A percentile compares a stretch with the other conserved stretches of the same genome.
phyloP scores from a whole-genome alignment of 306 rosid genomes.

The Corylus heterophylla region DNA sequence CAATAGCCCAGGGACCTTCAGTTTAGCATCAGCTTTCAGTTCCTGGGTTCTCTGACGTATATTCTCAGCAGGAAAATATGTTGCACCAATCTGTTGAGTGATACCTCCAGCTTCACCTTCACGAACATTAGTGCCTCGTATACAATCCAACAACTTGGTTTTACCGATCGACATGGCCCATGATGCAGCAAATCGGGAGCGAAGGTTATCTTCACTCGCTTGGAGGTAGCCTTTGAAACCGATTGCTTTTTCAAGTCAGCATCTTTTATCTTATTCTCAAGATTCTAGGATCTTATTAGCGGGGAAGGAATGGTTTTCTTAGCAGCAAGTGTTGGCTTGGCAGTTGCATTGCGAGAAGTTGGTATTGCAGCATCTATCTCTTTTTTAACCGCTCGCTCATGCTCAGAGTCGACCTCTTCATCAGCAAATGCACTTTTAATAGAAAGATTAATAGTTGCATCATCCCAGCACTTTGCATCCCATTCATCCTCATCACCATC shows the following conservation, averaged over 20 bases:
- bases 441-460: conserved; percentile 61
- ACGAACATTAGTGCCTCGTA: conserved; percentile 93
- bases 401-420: conserved; percentile 81
- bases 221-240: conserved; percentile 40
- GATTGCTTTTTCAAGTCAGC: conserved; percentile 25
- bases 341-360: conserved; percentile 36
- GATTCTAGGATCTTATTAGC: conserved; percentile 35
- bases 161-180: conserved; percentile 99
- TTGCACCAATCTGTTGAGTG: conserved; percentile 98
- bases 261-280: conserved; percentile 36
- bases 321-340: background rate
- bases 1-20: conserved; percentile 87
- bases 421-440: conserved; percentile 73
- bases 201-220: conserved; percentile 68
- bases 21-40: conserved; percentile 90
- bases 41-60: conserved; percentile 93
- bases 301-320: conserved; percentile 42
- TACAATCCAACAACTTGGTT: conserved; percentile 90
- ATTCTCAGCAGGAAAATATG: conserved; percentile 90
- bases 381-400: conserved; percentile 48
- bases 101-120: conserved; percentile 99
- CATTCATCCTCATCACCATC: conserved; percentile 77
- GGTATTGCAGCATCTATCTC: conserved; percentile 41
- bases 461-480: conserved; percentile 98
- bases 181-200: conserved; percentile 96